phyloP scores from a whole-genome alignment of 306 rosid species.

The Prosopis cineraria region DNA sequence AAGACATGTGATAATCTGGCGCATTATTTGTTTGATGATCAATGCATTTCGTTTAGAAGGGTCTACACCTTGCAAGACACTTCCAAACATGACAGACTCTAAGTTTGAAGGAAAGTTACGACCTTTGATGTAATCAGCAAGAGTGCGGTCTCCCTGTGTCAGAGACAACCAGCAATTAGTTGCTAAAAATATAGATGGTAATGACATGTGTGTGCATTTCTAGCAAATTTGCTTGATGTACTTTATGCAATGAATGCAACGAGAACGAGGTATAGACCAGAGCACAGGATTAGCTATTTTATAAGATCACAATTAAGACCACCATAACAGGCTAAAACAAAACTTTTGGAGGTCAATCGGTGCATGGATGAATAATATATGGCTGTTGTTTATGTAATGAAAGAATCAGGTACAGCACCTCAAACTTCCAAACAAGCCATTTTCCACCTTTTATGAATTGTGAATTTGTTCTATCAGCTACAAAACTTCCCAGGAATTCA shows the following conservation, averaged over 20 bases:
- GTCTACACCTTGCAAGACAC: constrained; percentile 77
- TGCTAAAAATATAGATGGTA: constrained; percentile 32
- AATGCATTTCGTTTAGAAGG: constrained; percentile 69
- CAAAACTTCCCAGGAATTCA: constrained; percentile 88
- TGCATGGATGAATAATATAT: constrained; percentile 23
- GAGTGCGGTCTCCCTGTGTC: constrained; percentile 80
- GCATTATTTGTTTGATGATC: constrained; percentile 94
- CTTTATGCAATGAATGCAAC: constrained; percentile 8
- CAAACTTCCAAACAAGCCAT: constrained; percentile 99
- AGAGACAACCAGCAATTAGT: constrained; percentile 42
- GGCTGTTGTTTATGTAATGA: constrained; percentile 13
- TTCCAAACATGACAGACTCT: constrained; percentile 89
- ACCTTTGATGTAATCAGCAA: constrained; percentile 85
- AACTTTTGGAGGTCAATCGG: constrained; percentile 11
- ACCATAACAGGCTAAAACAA: neutral
- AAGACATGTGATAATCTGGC: constrained; percentile 79
- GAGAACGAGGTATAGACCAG: constrained; percentile 17
- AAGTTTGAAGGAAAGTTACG: constrained; percentile 81
- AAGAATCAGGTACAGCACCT: constrained; percentile 57
- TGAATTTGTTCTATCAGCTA: constrained; percentile 66
- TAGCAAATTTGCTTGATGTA: constrained; percentile 7
- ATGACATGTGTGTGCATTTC: neutral
- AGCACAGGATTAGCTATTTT: neutral
- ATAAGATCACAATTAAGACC: constrained; percentile 24
- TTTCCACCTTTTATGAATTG: constrained; percentile 83